Evolutionary conservation across 78 protist genomes (phyloP).

Genomic region (Andalucia godoyi): DNA sequence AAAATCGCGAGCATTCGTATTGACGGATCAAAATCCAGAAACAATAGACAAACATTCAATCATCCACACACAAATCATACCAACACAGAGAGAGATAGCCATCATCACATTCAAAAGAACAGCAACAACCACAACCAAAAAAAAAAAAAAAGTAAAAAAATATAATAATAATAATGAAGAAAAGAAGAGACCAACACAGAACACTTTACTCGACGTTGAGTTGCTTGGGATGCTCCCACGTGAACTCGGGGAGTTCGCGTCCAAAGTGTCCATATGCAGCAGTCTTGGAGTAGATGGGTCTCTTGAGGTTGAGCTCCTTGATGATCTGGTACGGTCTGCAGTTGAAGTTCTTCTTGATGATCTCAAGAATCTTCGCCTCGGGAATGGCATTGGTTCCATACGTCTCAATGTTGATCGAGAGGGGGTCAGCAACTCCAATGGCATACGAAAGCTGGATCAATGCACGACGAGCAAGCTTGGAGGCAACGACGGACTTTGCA

Average conservation of each 20-base stretch:
- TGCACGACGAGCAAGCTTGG: conserved; percentile 76
- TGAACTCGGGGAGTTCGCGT: conserved; percentile 54
- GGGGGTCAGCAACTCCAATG: conserved; percentile 98
- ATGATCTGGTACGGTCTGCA: conserved; percentile 87
- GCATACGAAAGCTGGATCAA: conserved; percentile 98
- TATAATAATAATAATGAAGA: no score
- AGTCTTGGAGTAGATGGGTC: conserved; percentile 72
- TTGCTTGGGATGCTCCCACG: conserved; percentile 89
- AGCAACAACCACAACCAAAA: no score
- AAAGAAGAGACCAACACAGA: not conserved
- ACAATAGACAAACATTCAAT: no score
- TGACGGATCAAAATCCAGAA: no score
- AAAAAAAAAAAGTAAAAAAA: no score
- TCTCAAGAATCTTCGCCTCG: conserved; percentile 66
- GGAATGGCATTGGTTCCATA: conserved; percentile 89
- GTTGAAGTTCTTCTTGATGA: conserved; percentile 91
- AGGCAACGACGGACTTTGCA: conserved; percentile 97
- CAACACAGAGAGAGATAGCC: no score
- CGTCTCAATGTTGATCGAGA: conserved; percentile 90
- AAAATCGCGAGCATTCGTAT: no score
- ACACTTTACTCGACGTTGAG: conserved; percentile 29
- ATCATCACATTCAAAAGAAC: no score
- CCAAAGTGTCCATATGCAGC: conserved; percentile 98
- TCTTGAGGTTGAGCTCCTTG: conserved; percentile 57
- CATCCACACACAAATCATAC: no score